These are phyloP conservation scores for Puccinia triticina DNA, from an alignment of 1,284 basidiomycete species.

Conservation along the genomic window DNA sequence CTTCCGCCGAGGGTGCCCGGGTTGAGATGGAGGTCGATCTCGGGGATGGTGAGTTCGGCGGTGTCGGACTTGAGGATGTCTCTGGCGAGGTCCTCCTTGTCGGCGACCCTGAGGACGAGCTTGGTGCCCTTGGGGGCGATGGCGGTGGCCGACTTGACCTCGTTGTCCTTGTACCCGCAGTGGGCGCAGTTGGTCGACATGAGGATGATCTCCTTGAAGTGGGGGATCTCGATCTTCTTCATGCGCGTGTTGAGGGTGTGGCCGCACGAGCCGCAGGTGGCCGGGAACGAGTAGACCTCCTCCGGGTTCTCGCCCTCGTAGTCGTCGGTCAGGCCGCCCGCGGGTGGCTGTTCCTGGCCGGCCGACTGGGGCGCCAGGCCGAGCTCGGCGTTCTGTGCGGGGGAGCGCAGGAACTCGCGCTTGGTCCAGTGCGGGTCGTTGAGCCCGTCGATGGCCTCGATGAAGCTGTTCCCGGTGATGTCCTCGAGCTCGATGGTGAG, in stretches of 20 bases:
- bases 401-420: conserved; percentile 78
- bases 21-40: conserved; percentile 88
- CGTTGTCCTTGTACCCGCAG: conserved; percentile 96
- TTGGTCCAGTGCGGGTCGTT: conserved; percentile 90
- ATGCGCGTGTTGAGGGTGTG: conserved; percentile 82
- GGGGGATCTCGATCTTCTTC: conserved; percentile 96
- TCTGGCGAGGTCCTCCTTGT: conserved; percentile 87
- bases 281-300: conserved; percentile 87
- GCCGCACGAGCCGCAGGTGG: conserved; percentile 85
- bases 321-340: conserved; percentile 58
- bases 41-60: conserved; percentile 85
- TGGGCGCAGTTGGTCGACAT: conserved; percentile 97
- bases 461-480: conserved; percentile 90
- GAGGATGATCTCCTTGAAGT: conserved; percentile 98
- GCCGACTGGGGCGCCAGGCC: conserved; percentile 64
- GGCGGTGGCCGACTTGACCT: conserved; percentile 90
- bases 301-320: conserved; percentile 66
- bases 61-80: conserved; percentile 96
- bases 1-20: conserved; percentile 96
- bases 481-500: conserved; percentile 90
- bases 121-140: conserved; percentile 82
- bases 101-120: conserved; percentile 86
- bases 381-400: conserved; percentile 79
- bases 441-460: conserved; percentile 78
- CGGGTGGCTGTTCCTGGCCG: conserved; percentile 53